phyloP scores from a whole-genome alignment of 139 green algal species.

The Haematococcus sp. region DNA sequence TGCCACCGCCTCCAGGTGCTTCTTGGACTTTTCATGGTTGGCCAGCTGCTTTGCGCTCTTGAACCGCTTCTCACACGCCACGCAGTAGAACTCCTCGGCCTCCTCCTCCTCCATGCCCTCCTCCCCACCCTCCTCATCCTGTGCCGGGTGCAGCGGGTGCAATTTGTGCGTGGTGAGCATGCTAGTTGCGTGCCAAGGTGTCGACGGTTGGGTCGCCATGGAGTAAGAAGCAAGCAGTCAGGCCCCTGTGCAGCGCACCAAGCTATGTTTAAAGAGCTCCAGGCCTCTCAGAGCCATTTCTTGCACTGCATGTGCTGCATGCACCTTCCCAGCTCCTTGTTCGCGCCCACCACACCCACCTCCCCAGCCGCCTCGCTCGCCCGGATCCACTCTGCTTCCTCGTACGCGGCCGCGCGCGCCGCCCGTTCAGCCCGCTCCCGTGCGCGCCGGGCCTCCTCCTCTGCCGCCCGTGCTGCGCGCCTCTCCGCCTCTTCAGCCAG shows the following conservation, averaged over 20 bases:
- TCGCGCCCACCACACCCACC: slow-evolving; percentile 13
- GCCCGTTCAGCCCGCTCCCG: slow-evolving; percentile 48
- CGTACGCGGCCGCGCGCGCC: slow-evolving; percentile 36
- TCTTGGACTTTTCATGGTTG: slow-evolving; percentile 88
- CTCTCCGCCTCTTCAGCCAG: slow-evolving; percentile 49
- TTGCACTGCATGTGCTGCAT: too few species aligned
- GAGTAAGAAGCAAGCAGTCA: neutral
- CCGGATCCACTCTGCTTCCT: slow-evolving; percentile 47
- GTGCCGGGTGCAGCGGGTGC: slow-evolving; percentile 6
- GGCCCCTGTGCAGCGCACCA: too few species aligned
- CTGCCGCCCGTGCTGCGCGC: slow-evolving; percentile 28
- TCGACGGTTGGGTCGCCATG: neutral
- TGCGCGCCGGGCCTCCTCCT: slow-evolving; percentile 35
- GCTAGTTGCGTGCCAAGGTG: neutral
- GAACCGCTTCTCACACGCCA: slow-evolving; percentile 91
- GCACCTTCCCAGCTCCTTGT: too few species aligned
- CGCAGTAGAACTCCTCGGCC: slow-evolving; percentile 69
- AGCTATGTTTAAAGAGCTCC: too few species aligned
- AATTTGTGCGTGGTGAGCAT: neutral
- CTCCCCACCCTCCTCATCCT: slow-evolving; percentile 18
- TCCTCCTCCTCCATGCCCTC: slow-evolving; percentile 33
- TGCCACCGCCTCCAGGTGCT: slow-evolving; percentile 67
- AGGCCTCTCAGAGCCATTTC: too few species aligned
- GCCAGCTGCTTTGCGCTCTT: slow-evolving; percentile 72
- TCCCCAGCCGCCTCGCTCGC: slow-evolving; percentile 23